A percentile compares a stretch with the other conserved stretches of the same genome.
phyloP scores from a whole-genome alignment of 75 land plant genomes.

The Pinus tabuliformis region DNA sequence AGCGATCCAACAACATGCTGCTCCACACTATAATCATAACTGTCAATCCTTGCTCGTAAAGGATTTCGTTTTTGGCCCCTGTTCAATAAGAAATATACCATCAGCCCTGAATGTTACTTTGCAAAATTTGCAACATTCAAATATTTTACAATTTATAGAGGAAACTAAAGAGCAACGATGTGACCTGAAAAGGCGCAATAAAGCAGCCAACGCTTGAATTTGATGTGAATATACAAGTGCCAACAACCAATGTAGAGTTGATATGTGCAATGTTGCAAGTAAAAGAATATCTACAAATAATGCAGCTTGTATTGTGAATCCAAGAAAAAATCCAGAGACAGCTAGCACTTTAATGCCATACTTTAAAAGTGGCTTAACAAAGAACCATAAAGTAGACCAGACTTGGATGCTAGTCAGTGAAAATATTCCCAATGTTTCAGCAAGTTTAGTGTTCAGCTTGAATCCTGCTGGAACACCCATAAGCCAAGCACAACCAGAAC shows the following conservation, averaged over 20 bases:
- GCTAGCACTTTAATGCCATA: conserved; percentile 46
- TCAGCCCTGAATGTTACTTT: neutral
- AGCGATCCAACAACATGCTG: conserved; percentile 97
- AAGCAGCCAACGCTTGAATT: conserved; percentile 77
- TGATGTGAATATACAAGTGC: conserved; percentile 79
- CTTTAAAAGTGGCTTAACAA: conserved; percentile 30
- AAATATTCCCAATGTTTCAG: conserved; percentile 69
- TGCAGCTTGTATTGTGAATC: conserved; percentile 66
- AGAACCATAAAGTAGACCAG: conserved; percentile 81
- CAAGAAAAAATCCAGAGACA: conserved; percentile 69
- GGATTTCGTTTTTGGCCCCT: conserved; percentile 94
- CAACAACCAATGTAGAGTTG: conserved; percentile 61
- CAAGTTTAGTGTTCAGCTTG: conserved; percentile 91
- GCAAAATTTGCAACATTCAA: neutral
- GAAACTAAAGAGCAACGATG: neutral
- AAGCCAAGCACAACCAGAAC: conserved; percentile 96
- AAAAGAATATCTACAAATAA: conserved; percentile 58
- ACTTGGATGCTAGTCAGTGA: conserved; percentile 90
- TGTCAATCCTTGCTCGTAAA: conserved; percentile 82
- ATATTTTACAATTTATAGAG: neutral
- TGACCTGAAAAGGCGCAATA: conserved; percentile 98
- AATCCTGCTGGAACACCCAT: conserved; percentile 99
- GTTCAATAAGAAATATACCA: conserved; percentile 15
- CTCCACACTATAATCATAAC: conserved; percentile 86
- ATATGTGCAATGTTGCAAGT: conserved; percentile 68